These are phyloP conservation scores for Trapa bicornis DNA, from an alignment of 345 rosid species.

Conservation along the genomic window DNA sequence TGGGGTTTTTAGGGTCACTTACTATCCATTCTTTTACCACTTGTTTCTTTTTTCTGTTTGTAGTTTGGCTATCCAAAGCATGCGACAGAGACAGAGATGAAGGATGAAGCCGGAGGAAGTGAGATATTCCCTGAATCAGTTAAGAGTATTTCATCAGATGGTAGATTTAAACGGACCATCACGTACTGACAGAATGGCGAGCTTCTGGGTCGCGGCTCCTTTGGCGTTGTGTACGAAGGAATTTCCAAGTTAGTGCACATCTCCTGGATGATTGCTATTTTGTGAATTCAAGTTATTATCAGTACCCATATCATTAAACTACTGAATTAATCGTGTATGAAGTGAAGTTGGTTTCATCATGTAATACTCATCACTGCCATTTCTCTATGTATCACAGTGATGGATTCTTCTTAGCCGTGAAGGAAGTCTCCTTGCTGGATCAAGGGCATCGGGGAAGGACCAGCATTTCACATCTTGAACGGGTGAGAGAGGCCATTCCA, in stretches of 20 bases:
- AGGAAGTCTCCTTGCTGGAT: conserved; percentile 84
- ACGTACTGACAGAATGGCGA: conserved; percentile 28
- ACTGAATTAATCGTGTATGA: too few relatives aligned
- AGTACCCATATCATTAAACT: not conserved
- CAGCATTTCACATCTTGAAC: conserved; percentile 61
- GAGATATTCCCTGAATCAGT: not conserved
- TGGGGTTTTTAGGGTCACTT: not conserved
- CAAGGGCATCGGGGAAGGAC: conserved; percentile 67
- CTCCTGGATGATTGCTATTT: not conserved
- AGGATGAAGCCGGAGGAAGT: not conserved
- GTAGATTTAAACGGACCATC: conserved; percentile 11
- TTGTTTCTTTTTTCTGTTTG: not conserved
- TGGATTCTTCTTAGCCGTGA: conserved; percentile 81
- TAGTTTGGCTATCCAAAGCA: not conserved
- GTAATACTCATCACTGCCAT: not conserved
- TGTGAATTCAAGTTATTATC: not conserved
- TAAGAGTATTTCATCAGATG: conserved; percentile 12
- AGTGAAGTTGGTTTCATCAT: too few relatives aligned
- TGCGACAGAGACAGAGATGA: not conserved
- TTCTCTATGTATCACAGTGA: conserved; percentile 22
- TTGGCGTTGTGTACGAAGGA: conserved; percentile 29
- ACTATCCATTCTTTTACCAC: not conserved
- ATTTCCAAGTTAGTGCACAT: conserved; percentile 14
- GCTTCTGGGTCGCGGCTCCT: conserved; percentile 29
- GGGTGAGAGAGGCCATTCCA: conserved; percentile 24